phyloP scores from a whole-genome alignment of 2,329 filamentous ascomycete species.

The Rutstroemia sp. region DNA sequence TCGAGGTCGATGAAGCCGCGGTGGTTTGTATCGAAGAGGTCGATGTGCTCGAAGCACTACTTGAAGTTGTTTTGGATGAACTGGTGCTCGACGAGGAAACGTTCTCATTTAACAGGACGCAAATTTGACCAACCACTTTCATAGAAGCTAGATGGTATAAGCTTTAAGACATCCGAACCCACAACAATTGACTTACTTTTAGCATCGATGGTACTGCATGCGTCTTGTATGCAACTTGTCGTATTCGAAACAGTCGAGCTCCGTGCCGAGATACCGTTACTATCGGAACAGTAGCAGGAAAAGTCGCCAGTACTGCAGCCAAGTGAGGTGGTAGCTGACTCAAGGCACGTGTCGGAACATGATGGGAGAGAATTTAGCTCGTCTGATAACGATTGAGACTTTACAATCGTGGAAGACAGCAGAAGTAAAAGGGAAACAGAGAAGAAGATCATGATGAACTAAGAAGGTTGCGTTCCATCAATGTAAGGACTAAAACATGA shows the following conservation, averaged over 20 bases:
- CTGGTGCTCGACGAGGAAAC: neutral
- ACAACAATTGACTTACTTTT: neutral
- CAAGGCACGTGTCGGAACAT: constrained; percentile 5
- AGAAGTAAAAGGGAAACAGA: neutral
- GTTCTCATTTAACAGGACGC: neutral
- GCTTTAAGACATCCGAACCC: neutral
- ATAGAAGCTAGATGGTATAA: constrained; percentile 3
- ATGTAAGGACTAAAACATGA: neutral
- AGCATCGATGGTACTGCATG: constrained; percentile 6
- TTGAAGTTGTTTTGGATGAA: neutral
- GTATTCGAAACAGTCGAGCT: constrained; percentile 1
- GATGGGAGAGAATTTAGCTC: constrained; percentile 4
- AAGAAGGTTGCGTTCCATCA: neutral
- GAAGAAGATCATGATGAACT: neutral
- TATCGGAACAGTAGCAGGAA: neutral
- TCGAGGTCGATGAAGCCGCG: neutral
- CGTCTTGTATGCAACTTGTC: constrained; percentile 6
- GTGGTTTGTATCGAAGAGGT: neutral
- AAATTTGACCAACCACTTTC: constrained; percentile 9
- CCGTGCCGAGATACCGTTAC: neutral
- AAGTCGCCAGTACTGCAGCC: constrained; percentile 4
- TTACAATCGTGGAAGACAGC: neutral
- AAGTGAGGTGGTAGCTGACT: neutral
- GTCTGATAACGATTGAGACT: constrained; percentile 1
- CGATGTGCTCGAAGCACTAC: neutral